Conservation (phyloP, 306 rosid genomes). For the Prosopis cineraria region DNA sequence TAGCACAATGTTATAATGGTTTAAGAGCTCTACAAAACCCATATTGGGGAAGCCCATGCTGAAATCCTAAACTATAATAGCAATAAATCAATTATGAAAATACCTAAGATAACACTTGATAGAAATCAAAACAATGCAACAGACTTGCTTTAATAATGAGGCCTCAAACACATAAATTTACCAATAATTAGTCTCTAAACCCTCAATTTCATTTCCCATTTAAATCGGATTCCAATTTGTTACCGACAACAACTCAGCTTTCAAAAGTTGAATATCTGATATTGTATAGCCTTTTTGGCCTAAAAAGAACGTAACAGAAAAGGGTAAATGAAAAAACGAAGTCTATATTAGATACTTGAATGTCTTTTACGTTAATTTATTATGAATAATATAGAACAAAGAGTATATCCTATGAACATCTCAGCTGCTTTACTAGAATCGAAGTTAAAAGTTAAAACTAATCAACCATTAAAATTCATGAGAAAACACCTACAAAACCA, state of each 20-base stretch:
- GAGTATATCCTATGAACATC: background rate
- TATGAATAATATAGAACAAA: slow-evolving; percentile 17
- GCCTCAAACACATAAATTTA: background rate
- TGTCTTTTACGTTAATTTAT: slow-evolving; percentile 17
- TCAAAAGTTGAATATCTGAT: background rate
- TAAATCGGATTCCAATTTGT: background rate
- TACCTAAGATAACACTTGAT: background rate
- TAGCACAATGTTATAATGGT: slow-evolving; percentile 24
- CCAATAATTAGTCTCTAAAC: background rate
- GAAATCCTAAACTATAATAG: background rate
- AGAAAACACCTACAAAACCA: slow-evolving; percentile 10
- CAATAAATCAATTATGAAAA: background rate
- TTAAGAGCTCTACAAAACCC: background rate
- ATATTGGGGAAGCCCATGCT: too few relatives aligned
- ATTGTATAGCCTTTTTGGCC: background rate
- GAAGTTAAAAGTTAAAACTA: background rate
- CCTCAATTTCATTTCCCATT: slow-evolving; percentile 3
- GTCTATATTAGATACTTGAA: background rate
- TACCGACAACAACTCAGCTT: background rate
- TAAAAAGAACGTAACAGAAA: slow-evolving; percentile 18
- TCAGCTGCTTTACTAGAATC: background rate
- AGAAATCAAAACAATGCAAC: slow-evolving; percentile 24
- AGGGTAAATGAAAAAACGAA: slow-evolving; percentile 16
- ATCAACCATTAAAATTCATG: slow-evolving; percentile 7
- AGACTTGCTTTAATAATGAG: slow-evolving; percentile 18